Percentiles rank a stretch among this genome's conserved stretches.
These are phyloP conservation scores for Veloboletus limbatus DNA, from an alignment of 1,284 basidiomycete genomes.

Conservation along the genomic window DNA sequence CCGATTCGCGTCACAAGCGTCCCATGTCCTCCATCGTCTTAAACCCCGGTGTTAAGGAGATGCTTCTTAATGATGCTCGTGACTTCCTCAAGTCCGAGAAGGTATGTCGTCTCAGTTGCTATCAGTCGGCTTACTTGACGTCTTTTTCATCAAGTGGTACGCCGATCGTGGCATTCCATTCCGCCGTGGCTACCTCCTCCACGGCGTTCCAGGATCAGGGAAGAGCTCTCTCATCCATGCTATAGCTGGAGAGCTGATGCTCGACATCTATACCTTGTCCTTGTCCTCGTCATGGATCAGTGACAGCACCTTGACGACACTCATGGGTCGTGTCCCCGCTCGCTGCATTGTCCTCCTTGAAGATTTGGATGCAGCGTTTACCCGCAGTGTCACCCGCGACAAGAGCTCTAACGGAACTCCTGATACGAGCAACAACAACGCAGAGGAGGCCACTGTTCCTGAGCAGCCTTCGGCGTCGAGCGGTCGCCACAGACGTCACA, in stretches of 20 bases:
- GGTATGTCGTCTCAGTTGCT: constrained; percentile 37
- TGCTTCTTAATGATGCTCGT: constrained; percentile 73
- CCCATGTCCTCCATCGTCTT: constrained; percentile 78
- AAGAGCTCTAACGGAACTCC: constrained; percentile 45
- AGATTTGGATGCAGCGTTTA: constrained; percentile 81
- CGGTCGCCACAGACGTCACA: constrained; percentile 46
- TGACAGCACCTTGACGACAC: constrained; percentile 69
- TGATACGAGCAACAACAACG: constrained; percentile 39
- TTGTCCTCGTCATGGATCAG: constrained; percentile 77
- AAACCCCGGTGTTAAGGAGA: constrained; percentile 80
- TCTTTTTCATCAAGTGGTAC: constrained; percentile 48
- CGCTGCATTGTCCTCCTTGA: constrained; percentile 83
- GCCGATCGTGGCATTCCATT: constrained; percentile 75
- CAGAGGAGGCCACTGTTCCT: constrained; percentile 34
- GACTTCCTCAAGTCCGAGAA: constrained; percentile 80
- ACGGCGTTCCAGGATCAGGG: constrained; percentile 79
- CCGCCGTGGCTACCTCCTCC: constrained; percentile 79
- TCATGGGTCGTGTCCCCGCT: constrained; percentile 79
- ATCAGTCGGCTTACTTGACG: background rate
- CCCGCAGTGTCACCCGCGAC: constrained; percentile 64
- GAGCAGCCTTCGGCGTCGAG: constrained; percentile 33
- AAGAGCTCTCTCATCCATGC: constrained; percentile 83
- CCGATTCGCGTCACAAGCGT: constrained; percentile 76
- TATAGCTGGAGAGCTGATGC: constrained; percentile 75
- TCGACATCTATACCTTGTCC: constrained; percentile 78